Conservation (phyloP, 1,284 basidiomycete species). For the Neolentinus lepideus region DNA sequence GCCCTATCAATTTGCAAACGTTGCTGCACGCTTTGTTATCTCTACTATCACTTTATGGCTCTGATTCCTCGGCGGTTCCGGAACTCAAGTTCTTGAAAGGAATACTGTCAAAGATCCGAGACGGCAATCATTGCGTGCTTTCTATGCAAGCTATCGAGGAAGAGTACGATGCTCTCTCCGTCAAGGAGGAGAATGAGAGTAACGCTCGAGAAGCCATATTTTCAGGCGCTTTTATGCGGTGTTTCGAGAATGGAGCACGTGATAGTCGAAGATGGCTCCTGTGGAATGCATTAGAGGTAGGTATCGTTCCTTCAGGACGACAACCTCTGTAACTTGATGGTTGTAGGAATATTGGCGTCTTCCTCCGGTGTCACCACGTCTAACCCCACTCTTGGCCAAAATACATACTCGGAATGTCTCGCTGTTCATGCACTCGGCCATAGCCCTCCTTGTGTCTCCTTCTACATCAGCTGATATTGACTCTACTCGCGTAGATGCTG, state of each 20-base stretch:
- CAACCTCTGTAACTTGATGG: background rate
- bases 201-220: slow-evolving; percentile 19
- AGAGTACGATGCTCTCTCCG: slow-evolving; percentile 26
- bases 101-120: slow-evolving; percentile 20
- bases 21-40: slow-evolving; percentile 45
- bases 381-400: slow-evolving; percentile 23
- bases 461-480: slow-evolving; percentile 12
- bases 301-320: background rate
- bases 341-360: slow-evolving; percentile 43
- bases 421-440: slow-evolving; percentile 28
- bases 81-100: slow-evolving; percentile 21
- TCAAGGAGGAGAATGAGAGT: slow-evolving; percentile 22
- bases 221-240: slow-evolving; percentile 27
- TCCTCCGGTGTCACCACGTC: slow-evolving; percentile 19
- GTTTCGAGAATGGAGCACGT: slow-evolving; percentile 26
- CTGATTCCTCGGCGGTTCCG: slow-evolving; percentile 6
- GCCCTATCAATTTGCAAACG: slow-evolving; percentile 42
- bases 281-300: slow-evolving; percentile 22
- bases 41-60: slow-evolving; percentile 26
- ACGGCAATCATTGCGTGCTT: slow-evolving; percentile 24
- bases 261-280: slow-evolving; percentile 24
- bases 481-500: slow-evolving; percentile 17
- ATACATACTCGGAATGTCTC: slow-evolving; percentile 32
- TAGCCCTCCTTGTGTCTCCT: slow-evolving; percentile 26
- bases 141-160: slow-evolving; percentile 24